Percentiles rank a stretch among this genome's conserved stretches.
Evolutionary conservation across 441 rosid genomes (phyloP).

Genomic region (Euphorbia celastroides): DNA sequence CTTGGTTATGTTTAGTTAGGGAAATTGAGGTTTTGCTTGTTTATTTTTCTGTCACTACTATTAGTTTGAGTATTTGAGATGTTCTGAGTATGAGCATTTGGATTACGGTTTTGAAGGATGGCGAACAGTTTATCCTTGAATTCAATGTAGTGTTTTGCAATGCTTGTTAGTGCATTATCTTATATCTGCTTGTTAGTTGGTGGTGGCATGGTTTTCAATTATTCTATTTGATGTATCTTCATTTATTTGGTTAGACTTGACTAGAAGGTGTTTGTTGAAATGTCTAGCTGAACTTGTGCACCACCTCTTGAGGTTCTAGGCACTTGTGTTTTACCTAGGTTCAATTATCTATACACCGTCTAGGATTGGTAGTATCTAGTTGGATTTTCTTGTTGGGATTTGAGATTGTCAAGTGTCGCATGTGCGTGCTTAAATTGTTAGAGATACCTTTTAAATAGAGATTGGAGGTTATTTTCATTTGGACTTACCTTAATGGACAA

Average conservation of each 20-base stretch:
- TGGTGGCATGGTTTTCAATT: neutral
- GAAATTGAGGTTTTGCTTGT: neutral
- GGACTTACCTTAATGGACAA: neutral
- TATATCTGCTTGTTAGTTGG: neutral
- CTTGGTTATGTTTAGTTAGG: neutral
- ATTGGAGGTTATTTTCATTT: neutral
- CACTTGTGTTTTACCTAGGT: neutral
- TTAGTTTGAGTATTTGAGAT: neutral
- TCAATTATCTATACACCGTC: too few relatives aligned
- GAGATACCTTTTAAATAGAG: neutral
- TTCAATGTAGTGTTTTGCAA: neutral
- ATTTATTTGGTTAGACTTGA: neutral
- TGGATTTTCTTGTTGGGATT: too few relatives aligned
- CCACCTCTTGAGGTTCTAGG: neutral
- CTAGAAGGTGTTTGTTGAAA: slow-evolving; percentile 21
- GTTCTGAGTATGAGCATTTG: neutral
- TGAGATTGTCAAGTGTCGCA: too few relatives aligned
- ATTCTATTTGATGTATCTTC: neutral
- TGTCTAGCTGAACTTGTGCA: neutral
- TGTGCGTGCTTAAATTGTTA: too few relatives aligned
- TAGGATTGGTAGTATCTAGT: too few relatives aligned
- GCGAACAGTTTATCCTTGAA: neutral
- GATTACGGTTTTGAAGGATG: neutral
- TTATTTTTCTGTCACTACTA: neutral
- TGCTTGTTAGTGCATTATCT: neutral